These are phyloP conservation scores for Penicillium oxalicum DNA, from an alignment of 2,329 filamentous ascomycete species.

Conservation along the genomic window DNA sequence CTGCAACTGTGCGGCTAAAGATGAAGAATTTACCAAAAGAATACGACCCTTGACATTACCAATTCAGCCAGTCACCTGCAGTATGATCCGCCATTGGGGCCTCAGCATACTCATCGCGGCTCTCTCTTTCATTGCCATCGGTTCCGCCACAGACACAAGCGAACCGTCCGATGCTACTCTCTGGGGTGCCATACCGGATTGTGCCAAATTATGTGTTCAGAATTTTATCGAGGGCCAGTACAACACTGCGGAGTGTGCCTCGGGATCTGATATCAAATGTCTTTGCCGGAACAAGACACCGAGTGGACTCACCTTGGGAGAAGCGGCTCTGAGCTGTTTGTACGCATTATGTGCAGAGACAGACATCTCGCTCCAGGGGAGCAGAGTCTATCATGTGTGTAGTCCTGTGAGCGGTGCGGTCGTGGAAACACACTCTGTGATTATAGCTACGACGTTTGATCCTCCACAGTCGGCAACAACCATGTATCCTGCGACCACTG, in stretches of 20 bases:
- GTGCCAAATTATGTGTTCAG: conserved; percentile 56
- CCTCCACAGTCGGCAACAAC: conserved; percentile 5
- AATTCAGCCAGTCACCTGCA: conserved; percentile 16
- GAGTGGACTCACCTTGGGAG: conserved; percentile 64
- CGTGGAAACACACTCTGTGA: conserved; percentile 31
- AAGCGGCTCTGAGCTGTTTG: conserved; percentile 64
- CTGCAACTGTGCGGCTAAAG: too few relatives aligned
- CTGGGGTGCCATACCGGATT: conserved; percentile 48
- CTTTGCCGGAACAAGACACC: conserved; percentile 57
- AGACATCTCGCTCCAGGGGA: conserved; percentile 37
- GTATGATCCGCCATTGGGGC: conserved; percentile 29
- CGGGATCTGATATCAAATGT: conserved; percentile 52
- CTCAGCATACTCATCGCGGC: conserved; percentile 23
- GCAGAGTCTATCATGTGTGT: conserved; percentile 54
- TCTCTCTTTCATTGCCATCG: conserved; percentile 19
- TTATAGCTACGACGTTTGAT: conserved; percentile 32
- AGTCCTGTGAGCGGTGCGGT: conserved; percentile 32
- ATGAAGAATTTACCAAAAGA: too few relatives aligned
- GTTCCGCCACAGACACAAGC: conserved; percentile 17
- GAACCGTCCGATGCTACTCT: conserved; percentile 25
- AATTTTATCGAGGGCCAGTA: conserved; percentile 60
- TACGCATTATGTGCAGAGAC: conserved; percentile 50
- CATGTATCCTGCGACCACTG: conserved; percentile 1
- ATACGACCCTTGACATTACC: too few relatives aligned
- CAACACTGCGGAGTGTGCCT: conserved; percentile 33